Conservation (phyloP, 2,329 filamentous ascomycete species). For the Colletotrichum chlorophyti region DNA sequence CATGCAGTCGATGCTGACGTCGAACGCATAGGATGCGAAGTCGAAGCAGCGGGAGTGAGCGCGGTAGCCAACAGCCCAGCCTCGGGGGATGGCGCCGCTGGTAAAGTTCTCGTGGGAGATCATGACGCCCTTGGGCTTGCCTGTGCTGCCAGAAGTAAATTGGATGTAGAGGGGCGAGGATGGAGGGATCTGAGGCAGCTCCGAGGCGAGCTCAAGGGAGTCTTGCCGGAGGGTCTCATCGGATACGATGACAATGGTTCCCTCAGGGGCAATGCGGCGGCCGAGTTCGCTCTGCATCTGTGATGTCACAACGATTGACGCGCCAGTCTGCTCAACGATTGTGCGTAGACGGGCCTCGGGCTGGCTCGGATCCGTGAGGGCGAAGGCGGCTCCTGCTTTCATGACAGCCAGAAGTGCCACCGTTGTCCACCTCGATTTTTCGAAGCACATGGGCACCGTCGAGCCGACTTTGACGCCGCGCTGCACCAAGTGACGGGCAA, state of each 20-base stretch:
- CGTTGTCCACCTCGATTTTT: constrained; percentile 55
- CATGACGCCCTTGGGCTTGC: constrained; percentile 68
- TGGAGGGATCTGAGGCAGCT: constrained; percentile 48
- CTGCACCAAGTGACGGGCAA: constrained; percentile 47
- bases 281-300: constrained; percentile 45
- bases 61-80: constrained; percentile 49
- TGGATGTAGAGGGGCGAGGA: constrained; percentile 59
- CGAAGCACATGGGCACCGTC: constrained; percentile 57
- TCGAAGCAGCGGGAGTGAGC: constrained; percentile 51
- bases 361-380: constrained; percentile 53
- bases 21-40: constrained; percentile 61
- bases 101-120: constrained; percentile 55
- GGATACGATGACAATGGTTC: constrained; percentile 42
- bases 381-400: constrained; percentile 56
- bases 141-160: constrained; percentile 71
- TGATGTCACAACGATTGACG: constrained; percentile 48
- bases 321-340: constrained; percentile 51
- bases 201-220: constrained; percentile 17
- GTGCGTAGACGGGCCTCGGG: constrained; percentile 51
- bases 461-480: constrained; percentile 46
- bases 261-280: constrained; percentile 41
- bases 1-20: constrained; percentile 62
- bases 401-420: constrained; percentile 54
- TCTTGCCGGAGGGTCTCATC: constrained; percentile 11
- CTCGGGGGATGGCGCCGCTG: constrained; percentile 51